A percentile compares a stretch with the other conserved stretches of the same genome.
These are phyloP conservation scores for Acacia melanoxylon DNA, from an alignment of 306 rosid genomes.

Conservation along the genomic window DNA sequence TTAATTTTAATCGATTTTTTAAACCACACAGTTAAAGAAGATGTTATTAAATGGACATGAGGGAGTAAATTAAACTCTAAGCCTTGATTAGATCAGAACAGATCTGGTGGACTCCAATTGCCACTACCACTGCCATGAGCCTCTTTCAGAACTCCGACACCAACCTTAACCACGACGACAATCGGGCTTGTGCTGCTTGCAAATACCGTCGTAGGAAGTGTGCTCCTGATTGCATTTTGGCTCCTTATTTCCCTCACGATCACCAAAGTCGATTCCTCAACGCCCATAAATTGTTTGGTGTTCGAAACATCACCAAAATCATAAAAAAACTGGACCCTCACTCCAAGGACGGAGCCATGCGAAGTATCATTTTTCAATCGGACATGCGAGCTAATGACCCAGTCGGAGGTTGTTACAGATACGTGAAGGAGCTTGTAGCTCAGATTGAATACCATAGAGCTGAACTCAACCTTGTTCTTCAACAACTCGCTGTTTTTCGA, in stretches of 20 bases:
- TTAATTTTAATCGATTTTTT: no score
- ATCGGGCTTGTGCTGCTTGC: slow-evolving; percentile 85
- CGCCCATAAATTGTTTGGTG: slow-evolving; percentile 79
- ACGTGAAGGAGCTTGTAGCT: slow-evolving; percentile 35
- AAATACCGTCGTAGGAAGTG: slow-evolving; percentile 80
- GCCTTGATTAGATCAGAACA: neutral
- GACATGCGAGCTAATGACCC: slow-evolving; percentile 70
- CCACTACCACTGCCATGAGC: neutral
- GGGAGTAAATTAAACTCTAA: no score
- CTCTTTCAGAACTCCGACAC: neutral
- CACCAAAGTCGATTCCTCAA: slow-evolving; percentile 60
- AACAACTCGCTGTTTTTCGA: slow-evolving; percentile 51
- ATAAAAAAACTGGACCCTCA: slow-evolving; percentile 37
- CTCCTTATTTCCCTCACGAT: slow-evolving; percentile 82
- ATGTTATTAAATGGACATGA: no score
- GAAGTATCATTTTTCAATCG: slow-evolving; percentile 54
- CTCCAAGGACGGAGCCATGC: slow-evolving; percentile 44
- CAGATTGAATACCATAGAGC: slow-evolving; percentile 37
- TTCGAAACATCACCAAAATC: slow-evolving; percentile 61
- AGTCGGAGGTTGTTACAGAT: slow-evolving; percentile 60
- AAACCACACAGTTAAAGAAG: no score
- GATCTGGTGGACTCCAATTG: neutral
- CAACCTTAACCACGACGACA: neutral
- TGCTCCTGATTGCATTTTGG: slow-evolving; percentile 64
- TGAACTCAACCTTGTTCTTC: slow-evolving; percentile 54